phyloP scores from a whole-genome alignment of 2,329 filamentous ascomycete genomes.

The Calonectria pauciramosa region DNA sequence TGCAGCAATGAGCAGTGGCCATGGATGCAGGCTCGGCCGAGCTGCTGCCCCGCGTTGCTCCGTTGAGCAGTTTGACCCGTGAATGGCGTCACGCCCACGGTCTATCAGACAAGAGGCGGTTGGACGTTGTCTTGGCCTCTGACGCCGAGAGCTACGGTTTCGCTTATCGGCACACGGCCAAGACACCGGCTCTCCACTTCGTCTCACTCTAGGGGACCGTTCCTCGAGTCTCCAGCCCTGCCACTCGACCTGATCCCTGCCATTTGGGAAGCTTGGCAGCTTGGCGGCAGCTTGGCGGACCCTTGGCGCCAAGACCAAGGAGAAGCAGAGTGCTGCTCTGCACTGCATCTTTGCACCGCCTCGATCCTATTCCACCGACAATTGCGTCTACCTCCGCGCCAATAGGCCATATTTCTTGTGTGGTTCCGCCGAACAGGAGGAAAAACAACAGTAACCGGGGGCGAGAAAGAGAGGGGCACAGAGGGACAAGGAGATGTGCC shows the following conservation, averaged over 20 bases:
- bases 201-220: neutral
- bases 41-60: neutral
- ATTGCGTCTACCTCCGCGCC: neutral
- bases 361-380: neutral
- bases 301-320: neutral
- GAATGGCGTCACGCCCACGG: neutral
- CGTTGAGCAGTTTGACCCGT: neutral
- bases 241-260: neutral
- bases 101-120: neutral
- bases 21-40: neutral
- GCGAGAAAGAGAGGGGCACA: neutral
- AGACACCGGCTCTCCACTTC: constrained; percentile 31
- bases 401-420: neutral
- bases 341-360: neutral
- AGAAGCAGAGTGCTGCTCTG: neutral
- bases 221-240: constrained; percentile 1
- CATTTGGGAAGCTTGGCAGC: constrained; percentile 1
- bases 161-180: constrained; percentile 46
- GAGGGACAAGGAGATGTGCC: neutral
- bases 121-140: constrained; percentile 18
- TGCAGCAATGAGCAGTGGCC: neutral
- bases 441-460: neutral
- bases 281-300: neutral
- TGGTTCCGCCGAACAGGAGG: neutral
- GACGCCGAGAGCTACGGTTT: constrained; percentile 16